Evolutionary conservation across 2,329 filamentous ascomycete genomes (phyloP).

Genomic region (Remersonia thermophila): DNA sequence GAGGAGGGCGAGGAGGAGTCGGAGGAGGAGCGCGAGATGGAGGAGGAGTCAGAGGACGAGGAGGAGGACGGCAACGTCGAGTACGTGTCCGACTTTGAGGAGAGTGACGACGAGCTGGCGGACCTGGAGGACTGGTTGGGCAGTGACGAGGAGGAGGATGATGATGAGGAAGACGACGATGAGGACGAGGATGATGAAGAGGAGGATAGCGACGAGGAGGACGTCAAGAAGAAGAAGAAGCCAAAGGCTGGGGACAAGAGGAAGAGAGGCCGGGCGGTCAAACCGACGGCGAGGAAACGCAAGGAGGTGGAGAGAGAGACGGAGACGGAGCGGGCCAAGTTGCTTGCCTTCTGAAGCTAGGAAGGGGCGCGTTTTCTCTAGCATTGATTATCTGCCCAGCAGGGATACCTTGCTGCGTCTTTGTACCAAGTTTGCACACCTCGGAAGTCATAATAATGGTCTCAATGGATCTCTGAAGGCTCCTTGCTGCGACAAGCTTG

Average conservation of each 20-base stretch:
- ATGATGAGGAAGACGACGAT: conserved; percentile 43
- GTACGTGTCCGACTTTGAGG: conserved; percentile 85
- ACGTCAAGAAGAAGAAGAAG: conserved; percentile 44
- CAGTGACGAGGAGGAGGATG: conserved; percentile 52
- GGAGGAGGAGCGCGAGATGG: conserved; percentile 52
- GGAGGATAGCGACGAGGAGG: conserved; percentile 33
- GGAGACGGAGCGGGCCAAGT: conserved; percentile 36
- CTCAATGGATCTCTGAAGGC: no score
- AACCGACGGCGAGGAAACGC: conserved; percentile 46
- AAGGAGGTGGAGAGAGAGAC: conserved; percentile 69
- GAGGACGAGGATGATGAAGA: conserved; percentile 42
- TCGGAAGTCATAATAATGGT: no score
- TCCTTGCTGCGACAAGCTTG: no score
- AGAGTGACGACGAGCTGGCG: conserved; percentile 64
- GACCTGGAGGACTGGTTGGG: conserved; percentile 91
- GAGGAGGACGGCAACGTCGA: conserved; percentile 67
- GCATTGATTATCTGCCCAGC: no score
- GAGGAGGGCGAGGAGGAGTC: conserved; percentile 61
- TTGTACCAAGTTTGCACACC: no score
- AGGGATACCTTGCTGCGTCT: no score
- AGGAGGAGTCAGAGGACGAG: conserved; percentile 38
- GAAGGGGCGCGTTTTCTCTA: no score
- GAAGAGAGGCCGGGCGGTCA: conserved; percentile 37
- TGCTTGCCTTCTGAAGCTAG: conserved; percentile 19
- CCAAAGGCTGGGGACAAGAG: conserved; percentile 44